Evolutionary conservation across 306 rosid genomes (phyloP).

Genomic region (Acmispon strigosus): DNA sequence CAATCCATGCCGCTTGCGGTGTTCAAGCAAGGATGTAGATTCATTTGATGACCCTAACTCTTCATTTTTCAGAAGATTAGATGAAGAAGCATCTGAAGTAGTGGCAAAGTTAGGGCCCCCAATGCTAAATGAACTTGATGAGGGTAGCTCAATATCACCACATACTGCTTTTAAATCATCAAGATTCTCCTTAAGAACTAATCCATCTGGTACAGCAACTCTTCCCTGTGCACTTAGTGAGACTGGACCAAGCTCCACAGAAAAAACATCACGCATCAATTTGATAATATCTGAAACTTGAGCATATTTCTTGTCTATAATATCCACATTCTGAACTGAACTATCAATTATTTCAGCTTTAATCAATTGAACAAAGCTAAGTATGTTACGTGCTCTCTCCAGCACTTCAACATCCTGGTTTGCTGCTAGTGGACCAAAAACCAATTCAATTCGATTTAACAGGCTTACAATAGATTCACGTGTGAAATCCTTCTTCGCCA

Average conservation of each 20-base stretch:
- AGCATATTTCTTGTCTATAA: constrained; percentile 26
- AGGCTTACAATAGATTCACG: constrained; percentile 42
- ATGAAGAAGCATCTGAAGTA: constrained; percentile 27
- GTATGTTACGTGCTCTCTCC: constrained; percentile 69
- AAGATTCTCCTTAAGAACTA: constrained; percentile 66
- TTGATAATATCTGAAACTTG: constrained; percentile 38
- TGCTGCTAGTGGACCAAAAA: constrained; percentile 46
- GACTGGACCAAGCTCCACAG: constrained; percentile 69
- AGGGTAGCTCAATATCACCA: constrained; percentile 53
- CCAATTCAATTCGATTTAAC: constrained; percentile 49
- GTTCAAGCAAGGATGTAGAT: constrained; percentile 78
- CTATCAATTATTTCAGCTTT: constrained; percentile 35
- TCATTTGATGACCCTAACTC: constrained; percentile 51
- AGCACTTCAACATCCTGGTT: constrained; percentile 74
- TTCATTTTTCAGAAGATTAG: constrained; percentile 33
- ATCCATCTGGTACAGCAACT: constrained; percentile 75
- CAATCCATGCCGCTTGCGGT: constrained; percentile 83
- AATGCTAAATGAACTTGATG: constrained; percentile 29
- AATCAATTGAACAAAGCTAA: constrained; percentile 56
- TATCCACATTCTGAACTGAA: constrained; percentile 31
- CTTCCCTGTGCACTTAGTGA: constrained; percentile 70
- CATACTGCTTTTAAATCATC: constrained; percentile 56
- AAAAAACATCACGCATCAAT: constrained; percentile 48
- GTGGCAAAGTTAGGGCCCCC: constrained; percentile 38
- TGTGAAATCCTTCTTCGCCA: constrained; percentile 27